phyloP scores from a whole-genome alignment of 2,329 filamentous ascomycete genomes.

The Fusarium sp. region DNA sequence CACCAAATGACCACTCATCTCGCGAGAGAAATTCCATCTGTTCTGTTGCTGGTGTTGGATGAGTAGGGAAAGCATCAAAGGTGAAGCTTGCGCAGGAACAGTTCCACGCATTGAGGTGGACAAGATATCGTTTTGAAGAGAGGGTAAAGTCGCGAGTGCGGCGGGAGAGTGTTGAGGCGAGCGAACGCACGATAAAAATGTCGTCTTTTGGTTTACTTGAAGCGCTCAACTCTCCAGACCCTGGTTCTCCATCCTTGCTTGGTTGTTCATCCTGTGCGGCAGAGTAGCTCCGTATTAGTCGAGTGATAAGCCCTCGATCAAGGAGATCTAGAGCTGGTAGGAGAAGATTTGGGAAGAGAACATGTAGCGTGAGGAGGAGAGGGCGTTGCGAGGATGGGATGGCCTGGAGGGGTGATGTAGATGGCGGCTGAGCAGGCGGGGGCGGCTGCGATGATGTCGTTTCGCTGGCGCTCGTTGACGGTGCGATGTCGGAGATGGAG shows the following conservation, averaged over 20 bases:
- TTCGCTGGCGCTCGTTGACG: slow-evolving; percentile 4
- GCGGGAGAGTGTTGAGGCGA: slow-evolving; percentile 51
- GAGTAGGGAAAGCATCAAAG: slow-evolving; percentile 72
- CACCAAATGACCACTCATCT: slow-evolving; percentile 61
- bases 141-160: slow-evolving; percentile 27
- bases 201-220: slow-evolving; percentile 34
- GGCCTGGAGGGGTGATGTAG: slow-evolving; percentile 29
- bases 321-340: slow-evolving; percentile 90
- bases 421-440: slow-evolving; percentile 26
- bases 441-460: slow-evolving; percentile 16
- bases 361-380: slow-evolving; percentile 83
- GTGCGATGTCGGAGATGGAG: slow-evolving; percentile 49
- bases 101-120: slow-evolving; percentile 83
- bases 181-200: slow-evolving; percentile 75
- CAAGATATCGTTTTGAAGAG: slow-evolving; percentile 67
- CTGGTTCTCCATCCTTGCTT: neutral
- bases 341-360: slow-evolving; percentile 83
- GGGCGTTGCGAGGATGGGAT: slow-evolving; percentile 55
- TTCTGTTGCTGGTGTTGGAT: slow-evolving; percentile 6
- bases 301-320: slow-evolving; percentile 79
- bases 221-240: slow-evolving; percentile 34
- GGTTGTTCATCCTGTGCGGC: neutral
- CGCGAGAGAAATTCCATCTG: neutral
- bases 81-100: slow-evolving; percentile 91
- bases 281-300: slow-evolving; percentile 50